phyloP scores from a whole-genome alignment of 2,329 filamentous ascomycete genomes.

The Ophiocordyceps polyrhachis-furcata region DNA sequence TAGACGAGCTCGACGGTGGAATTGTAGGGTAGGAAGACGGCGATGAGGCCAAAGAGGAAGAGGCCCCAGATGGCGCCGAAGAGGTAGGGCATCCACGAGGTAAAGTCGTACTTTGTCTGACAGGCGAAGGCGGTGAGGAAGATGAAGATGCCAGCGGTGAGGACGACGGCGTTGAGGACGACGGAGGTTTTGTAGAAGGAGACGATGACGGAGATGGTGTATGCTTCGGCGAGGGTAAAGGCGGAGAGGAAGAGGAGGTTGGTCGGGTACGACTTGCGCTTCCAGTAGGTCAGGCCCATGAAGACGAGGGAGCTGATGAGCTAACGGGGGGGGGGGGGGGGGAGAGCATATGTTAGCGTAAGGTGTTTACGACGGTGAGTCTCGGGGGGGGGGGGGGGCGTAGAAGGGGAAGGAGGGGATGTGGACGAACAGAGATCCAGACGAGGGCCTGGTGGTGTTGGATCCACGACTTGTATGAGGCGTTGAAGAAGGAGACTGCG shows the following conservation, averaged over 20 bases:
- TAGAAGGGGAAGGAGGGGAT: not conserved
- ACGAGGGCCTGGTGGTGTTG: constrained; percentile 69
- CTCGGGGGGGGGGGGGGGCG: constrained; percentile 2
- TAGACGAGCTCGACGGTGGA: constrained; percentile 74
- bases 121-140: constrained; percentile 77
- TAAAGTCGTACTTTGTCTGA: constrained; percentile 98
- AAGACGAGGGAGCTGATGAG: constrained; percentile 69
- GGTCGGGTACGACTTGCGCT: constrained; percentile 84
- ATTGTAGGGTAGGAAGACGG: constrained; percentile 69
- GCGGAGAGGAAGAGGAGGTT: constrained; percentile 83
- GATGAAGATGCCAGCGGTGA: constrained; percentile 71
- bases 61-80: constrained; percentile 81
- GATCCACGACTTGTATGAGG: constrained; percentile 68
- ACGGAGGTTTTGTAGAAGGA: constrained; percentile 73
- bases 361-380: constrained; percentile 1
- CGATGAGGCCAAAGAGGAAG: constrained; percentile 84
- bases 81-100: constrained; percentile 87
- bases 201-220: constrained; percentile 80
- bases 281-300: constrained; percentile 83
- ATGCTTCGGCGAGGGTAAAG: constrained; percentile 86
- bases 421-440: constrained; percentile 50
- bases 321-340: constrained; percentile 11
- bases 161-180: constrained; percentile 75
- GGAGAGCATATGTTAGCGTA: too few relatives aligned
- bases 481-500: constrained; percentile 70